phyloP scores from a whole-genome alignment of 805 yeast genomes.

The Kregervanrija pseudodelftensis region DNA sequence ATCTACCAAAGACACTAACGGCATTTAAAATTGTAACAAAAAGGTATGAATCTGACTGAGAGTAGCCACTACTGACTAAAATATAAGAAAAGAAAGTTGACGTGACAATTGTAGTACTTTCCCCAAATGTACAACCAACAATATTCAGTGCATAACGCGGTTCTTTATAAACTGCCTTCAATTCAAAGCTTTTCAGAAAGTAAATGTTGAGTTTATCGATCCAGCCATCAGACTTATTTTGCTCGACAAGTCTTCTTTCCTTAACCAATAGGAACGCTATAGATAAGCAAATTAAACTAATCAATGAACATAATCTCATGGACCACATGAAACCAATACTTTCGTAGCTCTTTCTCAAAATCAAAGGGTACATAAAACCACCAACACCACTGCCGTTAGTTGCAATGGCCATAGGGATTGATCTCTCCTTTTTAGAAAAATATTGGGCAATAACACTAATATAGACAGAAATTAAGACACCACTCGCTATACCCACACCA shows the following conservation, averaged over 20 bases:
- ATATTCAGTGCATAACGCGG: conserved; percentile 34
- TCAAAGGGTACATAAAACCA: conserved; percentile 43
- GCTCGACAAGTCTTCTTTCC: conserved; percentile 26
- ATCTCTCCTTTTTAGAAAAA: conserved; percentile 47
- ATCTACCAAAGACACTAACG: conserved; percentile 31
- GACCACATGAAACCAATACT: conserved; percentile 52
- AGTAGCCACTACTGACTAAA: conserved; percentile 36
- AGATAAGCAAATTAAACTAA: conserved; percentile 24
- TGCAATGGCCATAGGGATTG: conserved; percentile 43
- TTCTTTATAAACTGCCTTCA: conserved; percentile 31
- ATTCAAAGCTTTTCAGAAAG: conserved; percentile 27
- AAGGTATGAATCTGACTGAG: conserved; percentile 34
- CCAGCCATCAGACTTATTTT: no score
- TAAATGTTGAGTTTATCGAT: neutral
- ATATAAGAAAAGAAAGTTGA: conserved; percentile 44
- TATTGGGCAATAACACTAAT: conserved; percentile 59
- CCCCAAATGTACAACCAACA: conserved; percentile 38
- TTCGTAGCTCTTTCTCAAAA: conserved; percentile 39
- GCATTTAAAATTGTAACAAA: conserved; percentile 39
- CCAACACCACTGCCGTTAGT: conserved; percentile 48
- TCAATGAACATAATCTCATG: conserved; percentile 40
- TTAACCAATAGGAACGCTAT: conserved; percentile 27
- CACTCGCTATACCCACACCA: conserved; percentile 50
- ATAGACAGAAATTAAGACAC: conserved; percentile 52
- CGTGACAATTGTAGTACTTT: conserved; percentile 37